A percentile compares a stretch with the other conserved stretches of the same genome.
Conservation (phyloP, 106 monocot species). For the Platanthera zijinensis region DNA sequence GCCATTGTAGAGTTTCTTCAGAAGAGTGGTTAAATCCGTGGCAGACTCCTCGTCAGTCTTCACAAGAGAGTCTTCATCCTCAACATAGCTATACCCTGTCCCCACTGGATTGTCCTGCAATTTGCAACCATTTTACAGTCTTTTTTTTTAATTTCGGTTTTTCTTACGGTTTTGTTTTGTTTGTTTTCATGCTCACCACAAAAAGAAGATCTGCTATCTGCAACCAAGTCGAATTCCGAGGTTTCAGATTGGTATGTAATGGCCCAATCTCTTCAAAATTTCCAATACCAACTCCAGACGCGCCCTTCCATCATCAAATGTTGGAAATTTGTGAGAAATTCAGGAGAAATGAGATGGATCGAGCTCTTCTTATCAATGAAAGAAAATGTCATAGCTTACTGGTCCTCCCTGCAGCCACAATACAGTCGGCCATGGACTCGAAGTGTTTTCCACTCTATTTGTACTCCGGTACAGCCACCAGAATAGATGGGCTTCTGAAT, state of each 20-base stretch:
- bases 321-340: background rate
- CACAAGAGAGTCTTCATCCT: constrained; percentile 38
- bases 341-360: background rate
- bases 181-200: constrained; percentile 36
- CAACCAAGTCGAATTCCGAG: constrained; percentile 82
- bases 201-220: constrained; percentile 84
- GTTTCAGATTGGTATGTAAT: constrained; percentile 58
- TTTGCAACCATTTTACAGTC: background rate
- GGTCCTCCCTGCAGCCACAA: constrained; percentile 97
- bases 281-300: constrained; percentile 67
- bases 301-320: constrained; percentile 37
- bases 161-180: too few species aligned
- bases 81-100: constrained; percentile 83
- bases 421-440: constrained; percentile 77
- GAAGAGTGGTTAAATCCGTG: constrained; percentile 58
- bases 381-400: constrained; percentile 16
- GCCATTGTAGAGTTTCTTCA: constrained; percentile 38
- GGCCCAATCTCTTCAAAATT: constrained; percentile 88
- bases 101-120: constrained; percentile 91
- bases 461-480: constrained; percentile 92
- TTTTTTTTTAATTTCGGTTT: too few species aligned
- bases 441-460: constrained; percentile 32
- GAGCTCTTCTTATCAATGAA: background rate
- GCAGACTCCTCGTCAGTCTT: constrained; percentile 63
- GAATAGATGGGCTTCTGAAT: constrained; percentile 92